Conservation (phyloP, 2,329 filamentous ascomycete genomes). For the Gnomoniopsis sp. region DNA sequence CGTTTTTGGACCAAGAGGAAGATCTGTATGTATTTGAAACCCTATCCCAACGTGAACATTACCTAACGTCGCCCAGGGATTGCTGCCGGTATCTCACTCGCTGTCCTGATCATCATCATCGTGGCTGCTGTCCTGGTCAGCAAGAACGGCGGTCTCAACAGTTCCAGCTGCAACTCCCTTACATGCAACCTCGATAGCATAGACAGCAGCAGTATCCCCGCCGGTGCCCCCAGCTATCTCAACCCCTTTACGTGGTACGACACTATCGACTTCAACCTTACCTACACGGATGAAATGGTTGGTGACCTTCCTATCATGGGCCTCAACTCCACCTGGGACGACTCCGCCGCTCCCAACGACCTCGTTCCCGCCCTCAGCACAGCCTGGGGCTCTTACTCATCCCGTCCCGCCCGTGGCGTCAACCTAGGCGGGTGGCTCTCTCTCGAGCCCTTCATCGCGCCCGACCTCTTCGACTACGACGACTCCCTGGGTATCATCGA, state of each 20-base stretch:
- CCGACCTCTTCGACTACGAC: slow-evolving; percentile 78
- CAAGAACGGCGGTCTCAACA: slow-evolving; percentile 49
- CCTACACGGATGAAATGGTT: slow-evolving; percentile 81
- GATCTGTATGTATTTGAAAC: slow-evolving; percentile 48
- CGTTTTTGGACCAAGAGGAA: slow-evolving; percentile 51
- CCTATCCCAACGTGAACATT: background rate
- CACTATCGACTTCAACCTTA: slow-evolving; percentile 88
- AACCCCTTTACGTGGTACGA: slow-evolving; percentile 93
- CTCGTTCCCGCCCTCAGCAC: slow-evolving; percentile 76
- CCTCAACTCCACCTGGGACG: slow-evolving; percentile 80
- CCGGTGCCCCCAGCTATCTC: slow-evolving; percentile 67
- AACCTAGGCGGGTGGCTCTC: slow-evolving; percentile 94
- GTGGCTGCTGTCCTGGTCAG: slow-evolving; percentile 63
- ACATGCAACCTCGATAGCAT: slow-evolving; percentile 50
- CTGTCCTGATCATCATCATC: slow-evolving; percentile 65
- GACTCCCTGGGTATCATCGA: slow-evolving; percentile 68
- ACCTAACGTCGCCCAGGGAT: slow-evolving; percentile 46
- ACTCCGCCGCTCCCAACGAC: slow-evolving; percentile 72
- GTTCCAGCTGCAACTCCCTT: slow-evolving; percentile 18
- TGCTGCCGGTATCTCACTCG: slow-evolving; percentile 47
- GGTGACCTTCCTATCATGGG: slow-evolving; percentile 91
- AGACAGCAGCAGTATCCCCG: slow-evolving; percentile 55
- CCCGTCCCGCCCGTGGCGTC: slow-evolving; percentile 79
- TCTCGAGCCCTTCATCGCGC: slow-evolving; percentile 92
- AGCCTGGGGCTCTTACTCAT: slow-evolving; percentile 72